phyloP scores from a whole-genome alignment of 2,329 filamentous ascomycete genomes.

The Penicillium freii region DNA sequence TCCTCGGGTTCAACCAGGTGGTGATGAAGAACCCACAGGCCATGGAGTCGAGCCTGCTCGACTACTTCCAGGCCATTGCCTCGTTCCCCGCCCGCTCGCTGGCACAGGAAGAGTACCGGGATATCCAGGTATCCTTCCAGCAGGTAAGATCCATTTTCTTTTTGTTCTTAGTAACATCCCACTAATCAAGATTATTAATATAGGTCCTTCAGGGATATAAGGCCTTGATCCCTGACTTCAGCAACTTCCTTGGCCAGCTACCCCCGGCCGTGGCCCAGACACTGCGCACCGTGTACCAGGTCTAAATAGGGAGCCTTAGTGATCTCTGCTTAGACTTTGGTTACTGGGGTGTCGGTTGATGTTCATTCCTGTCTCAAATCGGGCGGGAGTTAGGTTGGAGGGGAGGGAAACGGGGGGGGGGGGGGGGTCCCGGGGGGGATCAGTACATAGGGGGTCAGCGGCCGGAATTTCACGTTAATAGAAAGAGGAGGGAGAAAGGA shows the following conservation, averaged over 20 bases:
- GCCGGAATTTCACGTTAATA: conserved; percentile 3
- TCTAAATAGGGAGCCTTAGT: conserved; percentile 29
- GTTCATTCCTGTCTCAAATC: not conserved
- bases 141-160: conserved; percentile 56
- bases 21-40: conserved; percentile 84
- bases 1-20: conserved; percentile 83
- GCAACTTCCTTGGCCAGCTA: conserved; percentile 46
- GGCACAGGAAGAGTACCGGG: conserved; percentile 59
- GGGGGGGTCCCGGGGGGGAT: not conserved
- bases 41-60: conserved; percentile 79
- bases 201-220: conserved; percentile 49
- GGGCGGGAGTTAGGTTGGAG: not conserved
- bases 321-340: not conserved
- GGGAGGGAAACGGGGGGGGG: not conserved
- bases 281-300: conserved; percentile 43
- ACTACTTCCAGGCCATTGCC: conserved; percentile 83
- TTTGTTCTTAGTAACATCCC: not conserved
- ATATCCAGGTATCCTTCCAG: conserved; percentile 70
- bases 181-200: not conserved
- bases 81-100: conserved; percentile 61
- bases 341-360: not conserved
- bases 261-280: conserved; percentile 41
- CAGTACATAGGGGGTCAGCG: not conserved
- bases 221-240: conserved; percentile 49
- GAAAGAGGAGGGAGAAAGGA: conserved; percentile 5